Base-by-base conservation (phyloP, 78 protist species). In the Dictyostelium citrinum region DNA sequence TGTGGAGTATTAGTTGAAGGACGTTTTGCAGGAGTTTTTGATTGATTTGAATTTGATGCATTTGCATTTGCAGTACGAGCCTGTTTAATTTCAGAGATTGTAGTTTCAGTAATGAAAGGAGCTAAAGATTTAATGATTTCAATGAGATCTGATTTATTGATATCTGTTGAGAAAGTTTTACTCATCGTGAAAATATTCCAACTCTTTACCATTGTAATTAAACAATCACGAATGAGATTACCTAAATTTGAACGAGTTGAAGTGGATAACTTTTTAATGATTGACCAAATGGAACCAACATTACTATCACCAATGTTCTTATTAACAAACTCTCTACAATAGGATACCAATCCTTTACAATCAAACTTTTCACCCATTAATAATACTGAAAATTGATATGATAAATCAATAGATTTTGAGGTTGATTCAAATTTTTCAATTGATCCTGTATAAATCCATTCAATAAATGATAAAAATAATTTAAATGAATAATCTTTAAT, bases 401-500 rank as follows among this genome's bases (percentile, higher is more conserved):
- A 41, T 67, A 88, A 27, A 77, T 86, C 84, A 5, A 86, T 35
- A 20, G n/a, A 4, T 17, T 60, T 60, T 1, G 27, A 27, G 55
- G 72, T 16, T 43, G 61, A 27, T 35, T 67, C 51, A 39, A 76
- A 22, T 35, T 46, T 17, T 68, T 45, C 27, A 12, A 78, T 49
- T 3, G 27, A 43, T 16, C 81, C 75, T 29, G 81, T 88, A 78
- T 88, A 88, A 5, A 88, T 78, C 93, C 93, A 88, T 43, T 88
- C 93, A 2, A 79, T 45, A 10, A 88, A 39, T 5, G 72, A 76
- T 76, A 35, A 46, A 46, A 78, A 33, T 43, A 67, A n/a, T 68
- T 88, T 60, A 68, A 12, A 78, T 60, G 84, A 67, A 17, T 31
- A 31, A 46, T 88, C 85, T 41, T 60, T 78, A 33, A 88, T 88